Evolutionary conservation across 495 filamentous ascomycete genomes (phyloP).

Genomic region (Recurvomyces mirabilis): DNA sequence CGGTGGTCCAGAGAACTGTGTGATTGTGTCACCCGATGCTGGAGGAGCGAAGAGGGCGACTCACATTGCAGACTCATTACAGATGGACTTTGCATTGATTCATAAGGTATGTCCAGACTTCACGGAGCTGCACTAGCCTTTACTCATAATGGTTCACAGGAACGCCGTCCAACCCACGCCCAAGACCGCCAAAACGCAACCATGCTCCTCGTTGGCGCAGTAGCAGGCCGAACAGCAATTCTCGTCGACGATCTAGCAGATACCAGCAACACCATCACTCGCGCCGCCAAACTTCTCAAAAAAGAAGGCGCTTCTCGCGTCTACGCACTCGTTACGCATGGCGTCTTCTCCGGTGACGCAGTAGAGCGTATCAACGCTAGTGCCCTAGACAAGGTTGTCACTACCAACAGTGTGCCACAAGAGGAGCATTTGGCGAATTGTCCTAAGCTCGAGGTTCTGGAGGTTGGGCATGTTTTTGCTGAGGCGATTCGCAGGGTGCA

Average conservation of each 20-base stretch:
- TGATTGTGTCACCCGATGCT: constrained; percentile 92
- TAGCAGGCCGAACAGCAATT: constrained; percentile 69
- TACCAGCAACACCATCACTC: constrained; percentile 91
- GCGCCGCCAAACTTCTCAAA: constrained; percentile 92
- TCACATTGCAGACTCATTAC: constrained; percentile 87
- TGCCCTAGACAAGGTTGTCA: constrained; percentile 78
- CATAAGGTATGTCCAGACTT: constrained; percentile 64
- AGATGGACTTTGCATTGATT: constrained; percentile 89
- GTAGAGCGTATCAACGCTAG: constrained; percentile 87
- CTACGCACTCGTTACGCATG: constrained; percentile 86
- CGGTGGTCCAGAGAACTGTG: constrained; percentile 64
- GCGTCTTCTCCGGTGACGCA: constrained; percentile 86
- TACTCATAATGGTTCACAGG: constrained; percentile 40
- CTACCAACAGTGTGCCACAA: constrained; percentile 91
- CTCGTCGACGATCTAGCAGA: constrained; percentile 91
- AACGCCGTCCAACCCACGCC: constrained; percentile 90
- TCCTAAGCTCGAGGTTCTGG: constrained; percentile 80
- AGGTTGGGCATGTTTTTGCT: constrained; percentile 85
- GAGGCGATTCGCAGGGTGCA: constrained; percentile 96
- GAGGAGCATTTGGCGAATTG: constrained; percentile 62
- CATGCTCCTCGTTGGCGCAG: constrained; percentile 96
- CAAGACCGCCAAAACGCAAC: constrained; percentile 89
- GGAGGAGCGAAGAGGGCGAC: constrained; percentile 94
- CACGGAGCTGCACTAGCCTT: constrained; percentile 5
- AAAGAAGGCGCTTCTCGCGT: constrained; percentile 81